Conservation (phyloP, 2,329 filamentous ascomycete genomes). For the Aspergillus alliaceus region DNA sequence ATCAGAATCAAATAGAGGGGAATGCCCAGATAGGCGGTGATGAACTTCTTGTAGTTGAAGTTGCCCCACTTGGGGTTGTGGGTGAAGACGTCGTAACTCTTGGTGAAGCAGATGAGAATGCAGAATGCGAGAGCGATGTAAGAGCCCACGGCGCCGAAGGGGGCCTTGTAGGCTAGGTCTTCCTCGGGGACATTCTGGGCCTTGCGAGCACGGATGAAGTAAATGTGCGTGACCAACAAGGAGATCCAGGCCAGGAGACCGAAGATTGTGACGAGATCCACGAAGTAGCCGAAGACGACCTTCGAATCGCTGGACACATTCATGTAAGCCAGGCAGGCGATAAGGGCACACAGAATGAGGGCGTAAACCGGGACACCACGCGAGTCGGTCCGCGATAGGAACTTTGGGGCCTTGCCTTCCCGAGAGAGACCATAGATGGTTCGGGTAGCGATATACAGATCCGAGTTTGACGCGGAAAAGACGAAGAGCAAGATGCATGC, state of each 20-base stretch:
- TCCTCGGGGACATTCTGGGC: constrained; percentile 60
- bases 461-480: constrained; percentile 74
- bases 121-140: constrained; percentile 69
- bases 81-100: constrained; percentile 76
- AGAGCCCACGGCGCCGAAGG: constrained; percentile 70
- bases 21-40: constrained; percentile 76
- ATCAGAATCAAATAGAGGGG: constrained; percentile 71
- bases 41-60: constrained; percentile 74
- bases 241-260: constrained; percentile 68
- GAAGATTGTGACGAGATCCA: constrained; percentile 68
- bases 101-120: constrained; percentile 72
- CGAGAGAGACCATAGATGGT: constrained; percentile 72
- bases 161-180: constrained; percentile 64
- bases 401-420: constrained; percentile 68
- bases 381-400: constrained; percentile 70
- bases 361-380: constrained; percentile 70
- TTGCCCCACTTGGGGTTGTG: constrained; percentile 47
- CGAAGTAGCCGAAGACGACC: constrained; percentile 63
- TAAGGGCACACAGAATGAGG: constrained; percentile 59
- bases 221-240: constrained; percentile 67
- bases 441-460: constrained; percentile 73
- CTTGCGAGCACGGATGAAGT: constrained; percentile 62
- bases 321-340: constrained; percentile 69
- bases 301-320: constrained; percentile 61
- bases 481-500: constrained; percentile 73